Percentiles rank a stretch among this genome's conserved stretches.
These are phyloP conservation scores for Paracorniculantispora psalliotae DNA, from an alignment of 2,329 filamentous ascomycete genomes.

Conservation along the genomic window DNA sequence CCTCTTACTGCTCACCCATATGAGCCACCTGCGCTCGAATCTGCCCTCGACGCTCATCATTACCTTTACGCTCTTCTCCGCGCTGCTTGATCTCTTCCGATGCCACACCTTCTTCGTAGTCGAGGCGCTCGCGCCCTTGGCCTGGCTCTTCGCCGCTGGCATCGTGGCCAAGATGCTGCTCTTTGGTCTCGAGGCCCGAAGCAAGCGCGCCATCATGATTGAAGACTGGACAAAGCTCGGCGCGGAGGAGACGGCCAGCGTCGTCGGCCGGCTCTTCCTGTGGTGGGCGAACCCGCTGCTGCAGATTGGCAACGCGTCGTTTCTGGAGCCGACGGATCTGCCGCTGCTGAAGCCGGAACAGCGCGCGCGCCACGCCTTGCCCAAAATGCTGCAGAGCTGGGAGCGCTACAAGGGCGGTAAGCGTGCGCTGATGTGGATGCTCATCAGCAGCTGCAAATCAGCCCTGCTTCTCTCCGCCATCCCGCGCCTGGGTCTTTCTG, in stretches of 20 bases:
- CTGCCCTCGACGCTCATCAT: conserved; percentile 35
- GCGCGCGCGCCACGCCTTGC: conserved; percentile 4
- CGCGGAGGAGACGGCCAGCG: conserved; percentile 27
- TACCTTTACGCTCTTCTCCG: conserved; percentile 32
- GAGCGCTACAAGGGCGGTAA: background rate
- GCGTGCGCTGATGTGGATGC: background rate
- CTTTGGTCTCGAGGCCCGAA: conserved; percentile 16
- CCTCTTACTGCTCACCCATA: conserved; percentile 24
- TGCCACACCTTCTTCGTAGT: conserved; percentile 34
- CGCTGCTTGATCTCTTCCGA: conserved; percentile 34
- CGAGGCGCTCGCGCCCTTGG: conserved; percentile 14
- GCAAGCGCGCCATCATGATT: conserved; percentile 17
- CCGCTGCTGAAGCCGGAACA: conserved; percentile 8
- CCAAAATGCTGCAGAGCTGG: background rate
- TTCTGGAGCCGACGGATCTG: background rate
- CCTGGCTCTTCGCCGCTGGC: conserved; percentile 23
- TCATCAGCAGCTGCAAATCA: background rate
- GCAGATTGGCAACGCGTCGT: conserved; percentile 9
- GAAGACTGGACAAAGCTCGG: conserved; percentile 18
- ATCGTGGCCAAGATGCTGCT: conserved; percentile 25
- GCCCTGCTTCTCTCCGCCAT: background rate
- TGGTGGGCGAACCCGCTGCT: conserved; percentile 21
- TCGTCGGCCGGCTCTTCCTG: conserved; percentile 18
- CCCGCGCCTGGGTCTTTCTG: background rate
- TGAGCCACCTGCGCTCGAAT: conserved; percentile 28